Base-by-base conservation (phyloP, 176 grass and related monocot species). In the Carex cristatella region DNA sequence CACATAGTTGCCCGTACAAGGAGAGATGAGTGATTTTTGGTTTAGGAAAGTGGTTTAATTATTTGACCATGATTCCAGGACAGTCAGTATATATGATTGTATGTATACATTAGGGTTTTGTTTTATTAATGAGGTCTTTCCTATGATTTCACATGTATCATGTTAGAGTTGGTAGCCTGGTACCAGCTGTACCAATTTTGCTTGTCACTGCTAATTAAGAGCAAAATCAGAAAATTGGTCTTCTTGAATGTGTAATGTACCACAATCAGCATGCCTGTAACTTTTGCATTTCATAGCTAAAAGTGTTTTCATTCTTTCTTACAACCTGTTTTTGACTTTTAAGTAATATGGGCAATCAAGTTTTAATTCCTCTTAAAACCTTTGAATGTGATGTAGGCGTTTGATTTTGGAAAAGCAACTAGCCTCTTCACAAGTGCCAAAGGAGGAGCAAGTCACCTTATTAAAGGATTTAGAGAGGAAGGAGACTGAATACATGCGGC, bases 401-500 rank as follows among this genome's bases (percentile, higher is more conserved):
- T 94, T 89, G 87, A 90, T 87, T 73, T 93, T 99, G 87, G 96
- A 99, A 89, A 85, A 89, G 55, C 81, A 95, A 84, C 84, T 99
- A 80, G 93, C 91, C 71, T 91, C 96, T 84, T 92, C 89, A 83
- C 87, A 95, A 92, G 96, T 92, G 89, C 88, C 96, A 30, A 89
- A 89, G 89, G 96, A 99, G 83, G 93, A 99, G 48, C 93, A 99
- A 89, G 90, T 94, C 65, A 81, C 92, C 89, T 90, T 94, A 88
- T 86, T 99, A 55, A 99, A 99, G 86, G 96, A 99, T 86, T 84
- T 99, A 12, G 96, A 99, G 90, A 91, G 96, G 81, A 99, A 99
- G 85, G 96, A 99, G 89, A 99, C 96, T 15, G 93, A 95, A 69
- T 99, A 90, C 79, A 99, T 99, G 72, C 85, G 96, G 83, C 96